phyloP scores from a whole-genome alignment of 140 eudicot genomes.

The Erigeron philadelphicus region DNA sequence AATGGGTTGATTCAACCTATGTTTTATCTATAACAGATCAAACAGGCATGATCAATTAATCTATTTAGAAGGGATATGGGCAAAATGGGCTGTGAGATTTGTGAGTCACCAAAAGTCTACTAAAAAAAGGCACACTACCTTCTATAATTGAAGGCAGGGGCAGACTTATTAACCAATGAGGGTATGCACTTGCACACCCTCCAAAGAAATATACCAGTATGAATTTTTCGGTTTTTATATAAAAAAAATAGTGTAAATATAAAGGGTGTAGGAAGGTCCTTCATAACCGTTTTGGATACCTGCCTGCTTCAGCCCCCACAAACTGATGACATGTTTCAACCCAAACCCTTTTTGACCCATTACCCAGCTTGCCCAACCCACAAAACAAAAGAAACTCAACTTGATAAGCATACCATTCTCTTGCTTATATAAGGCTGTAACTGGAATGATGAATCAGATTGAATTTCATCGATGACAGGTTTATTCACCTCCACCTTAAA shows the following conservation, averaged over 20 bases:
- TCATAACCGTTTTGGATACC: not conserved
- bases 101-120: too few species aligned
- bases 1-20: not conserved
- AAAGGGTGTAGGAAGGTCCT: not conserved
- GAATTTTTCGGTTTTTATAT: too few species aligned
- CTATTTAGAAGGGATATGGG: too few species aligned
- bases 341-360: not conserved
- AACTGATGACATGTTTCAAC: not conserved
- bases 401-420: conserved; percentile 52
- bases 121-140: too few species aligned
- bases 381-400: not conserved
- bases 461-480: conserved; percentile 33
- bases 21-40: not conserved
- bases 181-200: too few species aligned
- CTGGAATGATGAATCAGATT: conserved; percentile 39
- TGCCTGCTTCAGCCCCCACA: not conserved
- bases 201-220: too few species aligned
- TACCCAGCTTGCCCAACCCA: not conserved
- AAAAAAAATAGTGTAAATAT: not conserved
- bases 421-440: conserved; percentile 90
- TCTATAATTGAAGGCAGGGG: too few species aligned
- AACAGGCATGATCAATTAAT: too few species aligned
- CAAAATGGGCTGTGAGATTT: too few species aligned
- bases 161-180: too few species aligned
- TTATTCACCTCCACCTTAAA: conserved; percentile 48